Evolutionary conservation across 495 filamentous ascomycete species (phyloP).

Genomic region (Staphylotrichum tortipilum): DNA sequence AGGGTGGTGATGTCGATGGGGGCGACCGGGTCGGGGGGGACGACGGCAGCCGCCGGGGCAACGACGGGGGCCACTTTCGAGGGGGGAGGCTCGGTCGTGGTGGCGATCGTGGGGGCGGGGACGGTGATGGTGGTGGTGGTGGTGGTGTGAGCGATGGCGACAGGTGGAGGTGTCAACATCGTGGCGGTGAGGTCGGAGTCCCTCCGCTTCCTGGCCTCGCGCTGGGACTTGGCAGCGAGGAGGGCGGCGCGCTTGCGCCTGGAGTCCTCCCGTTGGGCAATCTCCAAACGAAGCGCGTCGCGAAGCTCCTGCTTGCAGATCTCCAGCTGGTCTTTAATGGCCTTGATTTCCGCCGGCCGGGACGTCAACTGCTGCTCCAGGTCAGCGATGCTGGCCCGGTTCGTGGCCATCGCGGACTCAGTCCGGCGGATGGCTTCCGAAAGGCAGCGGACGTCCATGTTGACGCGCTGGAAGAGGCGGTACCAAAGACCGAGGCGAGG

Average conservation of each 20-base stretch:
- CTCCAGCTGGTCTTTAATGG: neutral
- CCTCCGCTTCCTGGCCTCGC: neutral
- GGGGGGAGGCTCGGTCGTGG: neutral
- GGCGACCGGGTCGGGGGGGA: neutral
- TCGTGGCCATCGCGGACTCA: neutral
- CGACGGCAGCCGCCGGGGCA: neutral
- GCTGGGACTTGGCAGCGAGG: no score
- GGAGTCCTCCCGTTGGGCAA: no score
- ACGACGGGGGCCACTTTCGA: neutral
- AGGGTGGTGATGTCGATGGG: neutral
- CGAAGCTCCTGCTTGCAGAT: neutral
- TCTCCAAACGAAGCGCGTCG: neutral
- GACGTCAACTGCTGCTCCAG: neutral
- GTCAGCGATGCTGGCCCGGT: neutral
- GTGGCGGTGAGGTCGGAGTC: neutral
- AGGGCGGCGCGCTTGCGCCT: no score
- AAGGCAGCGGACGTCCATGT: neutral
- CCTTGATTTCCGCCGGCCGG: neutral
- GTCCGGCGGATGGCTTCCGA: neutral
- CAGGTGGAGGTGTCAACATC: neutral
- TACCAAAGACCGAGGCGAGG: neutral
- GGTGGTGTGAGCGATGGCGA: neutral
- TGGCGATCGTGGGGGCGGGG: neutral
- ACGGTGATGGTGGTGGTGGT: neutral
- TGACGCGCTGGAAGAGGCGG: neutral